Percentiles rank a stretch among this genome's conserved stretches.
Conservation (phyloP, 306 rosid genomes). For the cucumber (Cucumis sativus) region DNA sequence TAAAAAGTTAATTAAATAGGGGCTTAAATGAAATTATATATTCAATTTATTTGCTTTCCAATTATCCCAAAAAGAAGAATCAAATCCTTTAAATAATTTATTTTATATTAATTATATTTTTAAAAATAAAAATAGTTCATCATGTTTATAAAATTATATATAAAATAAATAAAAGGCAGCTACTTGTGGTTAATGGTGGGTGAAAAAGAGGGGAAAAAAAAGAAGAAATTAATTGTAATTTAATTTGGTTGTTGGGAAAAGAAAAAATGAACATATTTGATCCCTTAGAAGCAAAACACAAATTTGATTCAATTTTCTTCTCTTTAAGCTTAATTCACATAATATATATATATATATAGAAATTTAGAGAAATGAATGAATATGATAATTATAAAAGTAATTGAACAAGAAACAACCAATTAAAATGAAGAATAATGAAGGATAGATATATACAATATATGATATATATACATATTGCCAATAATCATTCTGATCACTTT, state of each 20-base stretch:
- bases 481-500: not conserved
- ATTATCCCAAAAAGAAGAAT: no score
- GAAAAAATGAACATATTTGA: not conserved
- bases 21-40: not conserved
- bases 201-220: not conserved
- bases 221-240: not conserved
- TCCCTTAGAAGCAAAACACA: not conserved
- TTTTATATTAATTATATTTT: no score
- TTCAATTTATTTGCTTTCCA: not conserved
- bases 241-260: not conserved
- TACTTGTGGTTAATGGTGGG: not conserved
- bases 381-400: not conserved
- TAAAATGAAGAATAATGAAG: not conserved
- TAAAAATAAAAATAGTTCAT: no score
- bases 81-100: no score
- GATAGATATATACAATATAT: not conserved
- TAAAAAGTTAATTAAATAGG: not conserved
- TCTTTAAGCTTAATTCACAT: not conserved
- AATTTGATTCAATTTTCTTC: not conserved
- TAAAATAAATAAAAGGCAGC: no score
- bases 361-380: not conserved
- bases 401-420: not conserved
- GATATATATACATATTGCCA: no score
- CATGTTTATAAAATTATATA: not conserved
- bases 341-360: not conserved